phyloP scores from a whole-genome alignment of 768 basidiomycete genomes.

The Mrakia blollopis region DNA sequence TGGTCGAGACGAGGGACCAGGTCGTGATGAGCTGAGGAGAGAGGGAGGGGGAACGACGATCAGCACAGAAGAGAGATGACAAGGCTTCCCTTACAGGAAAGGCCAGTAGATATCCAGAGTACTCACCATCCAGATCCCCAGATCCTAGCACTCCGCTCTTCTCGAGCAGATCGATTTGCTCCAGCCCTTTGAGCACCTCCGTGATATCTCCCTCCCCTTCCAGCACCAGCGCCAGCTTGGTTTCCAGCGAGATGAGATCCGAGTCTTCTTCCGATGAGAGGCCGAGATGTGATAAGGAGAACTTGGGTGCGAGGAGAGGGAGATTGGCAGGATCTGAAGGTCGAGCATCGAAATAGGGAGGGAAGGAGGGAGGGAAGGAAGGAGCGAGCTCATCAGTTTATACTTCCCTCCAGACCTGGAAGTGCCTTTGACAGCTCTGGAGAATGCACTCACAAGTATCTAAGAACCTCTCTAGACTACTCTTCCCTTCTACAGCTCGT shows the following conservation, averaged over 20 bases:
- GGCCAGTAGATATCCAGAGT: too few species aligned
- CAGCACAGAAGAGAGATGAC: too few species aligned
- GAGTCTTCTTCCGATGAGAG: constrained; percentile 30
- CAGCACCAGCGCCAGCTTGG: constrained; percentile 31
- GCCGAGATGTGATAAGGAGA: not conserved
- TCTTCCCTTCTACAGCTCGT: constrained; percentile 12
- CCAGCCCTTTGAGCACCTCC: constrained; percentile 12
- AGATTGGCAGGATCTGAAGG: constrained; percentile 3
- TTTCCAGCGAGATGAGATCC: constrained; percentile 23
- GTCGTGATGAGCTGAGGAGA: not conserved
- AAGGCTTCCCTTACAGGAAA: too few species aligned
- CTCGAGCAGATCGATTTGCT: constrained; percentile 28
- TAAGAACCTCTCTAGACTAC: constrained; percentile 4
- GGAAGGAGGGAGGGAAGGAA: not conserved
- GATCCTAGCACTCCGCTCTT: constrained; percentile 24
- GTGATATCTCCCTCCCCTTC: constrained; percentile 23
- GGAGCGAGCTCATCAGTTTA: constrained; percentile 6
- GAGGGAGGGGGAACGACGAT: not conserved
- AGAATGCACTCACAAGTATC: not conserved
- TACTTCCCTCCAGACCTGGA: too few species aligned
- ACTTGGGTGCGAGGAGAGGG: not conserved
- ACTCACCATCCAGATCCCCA: constrained; percentile 29
- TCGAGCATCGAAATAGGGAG: not conserved
- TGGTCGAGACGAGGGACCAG: not conserved
- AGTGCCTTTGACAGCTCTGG: not conserved